These are phyloP conservation scores for Scheffersomyces segobiensis DNA, from an alignment of 1,139 yeast species.

Conservation along the genomic window DNA sequence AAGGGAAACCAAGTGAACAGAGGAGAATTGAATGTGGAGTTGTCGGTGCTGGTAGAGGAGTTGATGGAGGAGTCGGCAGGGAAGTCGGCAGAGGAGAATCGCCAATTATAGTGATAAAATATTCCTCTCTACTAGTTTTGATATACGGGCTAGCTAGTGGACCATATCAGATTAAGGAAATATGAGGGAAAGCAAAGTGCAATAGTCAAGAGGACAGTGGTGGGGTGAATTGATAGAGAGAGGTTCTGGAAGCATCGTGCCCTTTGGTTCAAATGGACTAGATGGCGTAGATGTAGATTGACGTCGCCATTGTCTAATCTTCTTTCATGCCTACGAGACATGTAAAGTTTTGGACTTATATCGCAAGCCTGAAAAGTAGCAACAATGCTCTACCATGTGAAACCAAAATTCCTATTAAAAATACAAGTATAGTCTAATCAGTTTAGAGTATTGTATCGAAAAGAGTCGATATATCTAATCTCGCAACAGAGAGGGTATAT, in stretches of 20 bases:
- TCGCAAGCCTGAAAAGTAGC: background rate
- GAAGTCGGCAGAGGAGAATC: too few species aligned
- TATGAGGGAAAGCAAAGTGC: background rate
- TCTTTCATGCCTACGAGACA: background rate
- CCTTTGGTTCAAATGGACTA: background rate
- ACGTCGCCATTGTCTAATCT: background rate
- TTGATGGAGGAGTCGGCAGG: background rate
- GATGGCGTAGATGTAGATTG: background rate
- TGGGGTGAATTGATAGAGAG: background rate
- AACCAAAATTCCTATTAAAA: background rate
- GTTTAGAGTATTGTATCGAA: background rate
- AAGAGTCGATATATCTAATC: background rate
- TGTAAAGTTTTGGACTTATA: background rate
- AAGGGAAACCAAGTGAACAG: background rate
- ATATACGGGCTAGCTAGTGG: background rate
- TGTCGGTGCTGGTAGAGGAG: too few species aligned
- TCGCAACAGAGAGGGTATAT: too few species aligned
- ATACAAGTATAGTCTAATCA: background rate
- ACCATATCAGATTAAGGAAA: too few species aligned
- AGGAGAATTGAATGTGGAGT: background rate
- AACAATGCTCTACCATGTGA: background rate
- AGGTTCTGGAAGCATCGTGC: background rate
- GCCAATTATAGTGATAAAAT: background rate
- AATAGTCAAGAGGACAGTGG: background rate
- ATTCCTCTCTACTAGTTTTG: background rate